Evolutionary conservation across 208 protist species (phyloP).

Genomic region (Trypanosoma caninum): DNA sequence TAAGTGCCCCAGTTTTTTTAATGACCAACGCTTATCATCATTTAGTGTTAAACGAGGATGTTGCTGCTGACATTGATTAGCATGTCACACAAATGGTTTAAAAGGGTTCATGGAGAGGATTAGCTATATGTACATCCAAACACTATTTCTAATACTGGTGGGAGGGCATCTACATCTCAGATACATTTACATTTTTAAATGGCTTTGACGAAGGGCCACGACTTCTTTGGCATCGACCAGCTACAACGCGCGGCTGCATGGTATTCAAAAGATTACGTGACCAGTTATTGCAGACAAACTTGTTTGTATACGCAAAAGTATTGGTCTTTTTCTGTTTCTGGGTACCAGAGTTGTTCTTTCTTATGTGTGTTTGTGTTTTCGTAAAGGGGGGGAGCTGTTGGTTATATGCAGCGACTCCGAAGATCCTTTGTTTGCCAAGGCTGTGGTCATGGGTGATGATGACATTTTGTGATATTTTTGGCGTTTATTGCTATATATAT

Average conservation of each 20-base stretch:
- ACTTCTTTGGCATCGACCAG: slow-evolving; percentile 18
- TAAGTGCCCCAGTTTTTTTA: slow-evolving; percentile 30
- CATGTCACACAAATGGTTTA: slow-evolving; percentile 29
- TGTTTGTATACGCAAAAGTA: slow-evolving; percentile 15
- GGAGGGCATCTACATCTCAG: slow-evolving; percentile 33
- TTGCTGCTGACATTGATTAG: slow-evolving; percentile 29
- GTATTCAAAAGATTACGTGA: not conserved
- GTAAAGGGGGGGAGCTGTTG: slow-evolving; percentile 36
- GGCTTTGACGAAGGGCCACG: slow-evolving; percentile 13
- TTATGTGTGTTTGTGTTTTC: slow-evolving; percentile 28
- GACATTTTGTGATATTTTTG: slow-evolving; percentile 18
- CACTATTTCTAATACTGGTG: slow-evolving; percentile 34
- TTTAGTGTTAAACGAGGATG: slow-evolving; percentile 7
- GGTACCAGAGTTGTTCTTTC: slow-evolving; percentile 21
- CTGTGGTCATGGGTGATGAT: slow-evolving; percentile 26
- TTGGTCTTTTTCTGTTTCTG: slow-evolving; percentile 28
- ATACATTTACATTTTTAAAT: slow-evolving; percentile 36
- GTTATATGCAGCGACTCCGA: slow-evolving; percentile 19
- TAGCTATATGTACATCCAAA: slow-evolving; percentile 18
- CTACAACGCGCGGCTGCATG: slow-evolving; percentile 7
- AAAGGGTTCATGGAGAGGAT: slow-evolving; percentile 16
- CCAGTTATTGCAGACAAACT: slow-evolving; percentile 28
- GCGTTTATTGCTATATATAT: slow-evolving; percentile 18
- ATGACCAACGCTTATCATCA: slow-evolving; percentile 28
- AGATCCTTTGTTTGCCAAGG: slow-evolving; percentile 17